phyloP scores from a whole-genome alignment of 805 yeast species.

The Yamadazyma philogaea region DNA sequence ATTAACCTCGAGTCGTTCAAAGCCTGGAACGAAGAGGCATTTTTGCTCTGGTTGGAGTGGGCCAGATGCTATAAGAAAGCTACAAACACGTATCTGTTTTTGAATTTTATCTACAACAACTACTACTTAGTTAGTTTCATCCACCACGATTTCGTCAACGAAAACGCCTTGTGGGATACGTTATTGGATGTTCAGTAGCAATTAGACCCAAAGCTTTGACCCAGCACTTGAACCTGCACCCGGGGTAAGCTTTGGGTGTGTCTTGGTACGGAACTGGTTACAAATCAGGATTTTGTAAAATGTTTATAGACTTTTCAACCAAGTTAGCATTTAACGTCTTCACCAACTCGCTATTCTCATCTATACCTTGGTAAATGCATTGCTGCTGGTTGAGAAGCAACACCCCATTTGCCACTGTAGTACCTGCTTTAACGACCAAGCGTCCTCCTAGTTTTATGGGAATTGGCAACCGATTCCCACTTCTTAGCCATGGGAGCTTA shows the following conservation, averaged over 20 bases:
- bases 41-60: conserved; percentile 91
- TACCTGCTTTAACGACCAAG: conserved; percentile 47
- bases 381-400: conserved; percentile 32
- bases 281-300: conserved; percentile 24
- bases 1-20: conserved; percentile 88
- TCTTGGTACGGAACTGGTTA: conserved; percentile 14
- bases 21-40: conserved; percentile 97
- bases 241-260: conserved; percentile 7
- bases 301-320: conserved; percentile 37
- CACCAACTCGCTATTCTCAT: conserved; percentile 22
- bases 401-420: conserved; percentile 48
- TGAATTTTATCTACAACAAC: conserved; percentile 57
- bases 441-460: conserved; percentile 56
- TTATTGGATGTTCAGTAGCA: conserved; percentile 32
- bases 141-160: conserved; percentile 77
- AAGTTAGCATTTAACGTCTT: conserved; percentile 32
- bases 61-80: conserved; percentile 66
- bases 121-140: conserved; percentile 81
- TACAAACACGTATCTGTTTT: conserved; percentile 55
- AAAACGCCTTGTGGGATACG: conserved; percentile 73
- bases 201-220: conserved; percentile 9
- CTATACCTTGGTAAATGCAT: conserved; percentile 33
- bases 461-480: conserved; percentile 26
- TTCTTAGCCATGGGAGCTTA: conserved; percentile 47
- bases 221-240: not conserved